Evolutionary conservation across 2,329 filamentous ascomycete genomes (phyloP), one percentile per base, ranked within the genome.

Genomic region (Pseudocercospora macadamiae): DNA sequence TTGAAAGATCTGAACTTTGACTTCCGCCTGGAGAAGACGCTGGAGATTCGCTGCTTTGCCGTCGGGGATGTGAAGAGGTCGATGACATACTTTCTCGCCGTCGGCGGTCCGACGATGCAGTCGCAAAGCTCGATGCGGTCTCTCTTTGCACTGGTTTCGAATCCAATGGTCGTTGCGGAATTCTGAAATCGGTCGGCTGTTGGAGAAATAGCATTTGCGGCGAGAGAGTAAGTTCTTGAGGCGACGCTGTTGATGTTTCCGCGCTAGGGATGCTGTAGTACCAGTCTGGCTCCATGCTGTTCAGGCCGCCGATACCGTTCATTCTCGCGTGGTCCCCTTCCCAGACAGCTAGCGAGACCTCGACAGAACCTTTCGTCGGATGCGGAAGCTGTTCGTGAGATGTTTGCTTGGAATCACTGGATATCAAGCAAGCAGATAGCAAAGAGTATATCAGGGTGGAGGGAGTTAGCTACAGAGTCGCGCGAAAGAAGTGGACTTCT

Each of bases 1-100:
- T 56, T 9, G 62, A 54, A 21, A 60, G 55, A 30, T 54, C 57
- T 28, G 53, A 61, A n/a, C 49, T 60, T 30, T 44, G 37, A 32
- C 14, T 55, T 51, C 44, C 34, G 4, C 39, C 42, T 1, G 54
- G 48, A 28, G 44, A 59, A 10, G 19, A 55, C 26, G 59, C 51
- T 10, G 57, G 51, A 8, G 54, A 60, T 39, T 45, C 57, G 51
- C 57, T 51, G 28, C 57, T 36, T 34, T 39, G 57, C 36, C 52
- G 19, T 23, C 25, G 26, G 6, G 58, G 32, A 21, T 19, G 25
- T 8, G 58, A 60, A 23, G 54, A 60, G 12, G 51, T 54, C 14
- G 58, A 60, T 25, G 58, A 54, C 12, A 56, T 36, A 23, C 58
- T 60, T 19, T 53, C 21, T 36, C 54, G 47, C 23, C 54, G 53